These are phyloP conservation scores for Strigomonas culicis DNA, from an alignment of 208 protist species.

Conservation along the genomic window DNA sequence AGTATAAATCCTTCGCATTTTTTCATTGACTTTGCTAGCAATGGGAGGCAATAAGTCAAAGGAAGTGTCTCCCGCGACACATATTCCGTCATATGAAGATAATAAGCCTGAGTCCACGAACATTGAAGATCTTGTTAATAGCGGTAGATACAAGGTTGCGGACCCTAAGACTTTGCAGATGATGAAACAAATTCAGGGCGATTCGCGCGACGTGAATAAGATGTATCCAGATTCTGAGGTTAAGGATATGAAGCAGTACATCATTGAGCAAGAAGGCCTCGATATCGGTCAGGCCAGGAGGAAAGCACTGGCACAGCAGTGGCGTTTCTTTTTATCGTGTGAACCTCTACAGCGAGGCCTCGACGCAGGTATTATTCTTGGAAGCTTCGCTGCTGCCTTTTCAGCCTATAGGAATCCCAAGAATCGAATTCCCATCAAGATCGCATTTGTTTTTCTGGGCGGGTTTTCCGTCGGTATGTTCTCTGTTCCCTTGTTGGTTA, in stretches of 20 bases:
- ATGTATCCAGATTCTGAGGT: conserved; percentile 74
- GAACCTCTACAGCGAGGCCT: conserved; percentile 82
- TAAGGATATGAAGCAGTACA: conserved; percentile 75
- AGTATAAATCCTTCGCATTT: no score
- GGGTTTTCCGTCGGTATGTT: conserved; percentile 74
- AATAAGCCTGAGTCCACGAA: conserved; percentile 63
- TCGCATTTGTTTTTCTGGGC: conserved; percentile 55
- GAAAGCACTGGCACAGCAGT: conserved; percentile 68
- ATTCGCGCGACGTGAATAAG: conserved; percentile 39
- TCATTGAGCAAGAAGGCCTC: conserved; percentile 81
- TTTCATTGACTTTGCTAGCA: no score
- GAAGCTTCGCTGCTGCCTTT: conserved; percentile 67
- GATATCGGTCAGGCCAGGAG: conserved; percentile 58
- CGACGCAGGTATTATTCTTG: conserved; percentile 76
- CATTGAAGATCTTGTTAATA: conserved; percentile 62
- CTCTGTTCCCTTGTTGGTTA: conserved; percentile 60
- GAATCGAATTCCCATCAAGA: conserved; percentile 57
- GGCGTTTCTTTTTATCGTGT: conserved; percentile 82
- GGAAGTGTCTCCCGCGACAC: no score
- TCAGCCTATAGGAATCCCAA: conserved; percentile 46
- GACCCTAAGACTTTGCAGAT: conserved; percentile 64
- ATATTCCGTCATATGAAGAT: conserved; percentile 42
- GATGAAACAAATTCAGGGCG: conserved; percentile 67
- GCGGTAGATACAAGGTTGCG: conserved; percentile 74
- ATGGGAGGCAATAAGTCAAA: no score